Percentiles rank a stretch among this genome's conserved stretches.
Conservation (phyloP, 495 filamentous ascomycete genomes). For the Lophiotrema nucula region DNA sequence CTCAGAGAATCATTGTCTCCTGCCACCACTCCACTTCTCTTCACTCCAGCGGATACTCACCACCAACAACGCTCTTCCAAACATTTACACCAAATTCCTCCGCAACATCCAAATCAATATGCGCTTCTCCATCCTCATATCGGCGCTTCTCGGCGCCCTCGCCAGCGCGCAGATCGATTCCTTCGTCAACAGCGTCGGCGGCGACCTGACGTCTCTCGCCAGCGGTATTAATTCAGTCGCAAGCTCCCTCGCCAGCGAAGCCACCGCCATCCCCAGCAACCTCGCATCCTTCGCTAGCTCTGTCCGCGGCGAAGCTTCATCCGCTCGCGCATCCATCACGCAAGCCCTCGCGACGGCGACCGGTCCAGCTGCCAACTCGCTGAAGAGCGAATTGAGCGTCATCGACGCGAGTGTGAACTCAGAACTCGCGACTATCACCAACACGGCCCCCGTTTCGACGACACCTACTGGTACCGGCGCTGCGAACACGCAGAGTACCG, state of each 20-base stretch:
- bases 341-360: background rate
- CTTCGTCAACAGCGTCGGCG: slow-evolving; percentile 6
- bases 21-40: too few species aligned
- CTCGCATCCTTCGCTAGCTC: background rate
- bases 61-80: too few species aligned
- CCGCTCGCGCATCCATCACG: background rate
- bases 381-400: background rate
- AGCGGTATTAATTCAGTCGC: background rate
- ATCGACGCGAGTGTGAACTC: background rate
- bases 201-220: background rate
- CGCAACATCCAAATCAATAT: slow-evolving; percentile 17
- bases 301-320: background rate
- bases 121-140: slow-evolving; percentile 30
- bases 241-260: background rate
- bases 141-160: slow-evolving; percentile 18
- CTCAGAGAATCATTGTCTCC: too few species aligned
- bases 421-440: background rate
- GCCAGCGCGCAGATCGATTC: slow-evolving; percentile 17
- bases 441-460: background rate
- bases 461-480: slow-evolving; percentile 2
- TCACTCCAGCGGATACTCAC: too few species aligned
- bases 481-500: background rate
- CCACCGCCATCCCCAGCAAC: background rate
- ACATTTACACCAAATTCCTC: too few species aligned
- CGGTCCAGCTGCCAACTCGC: background rate